These are phyloP conservation scores for Ganoderma multipileum DNA, from an alignment of 1,284 basidiomycete species.

Conservation along the genomic window DNA sequence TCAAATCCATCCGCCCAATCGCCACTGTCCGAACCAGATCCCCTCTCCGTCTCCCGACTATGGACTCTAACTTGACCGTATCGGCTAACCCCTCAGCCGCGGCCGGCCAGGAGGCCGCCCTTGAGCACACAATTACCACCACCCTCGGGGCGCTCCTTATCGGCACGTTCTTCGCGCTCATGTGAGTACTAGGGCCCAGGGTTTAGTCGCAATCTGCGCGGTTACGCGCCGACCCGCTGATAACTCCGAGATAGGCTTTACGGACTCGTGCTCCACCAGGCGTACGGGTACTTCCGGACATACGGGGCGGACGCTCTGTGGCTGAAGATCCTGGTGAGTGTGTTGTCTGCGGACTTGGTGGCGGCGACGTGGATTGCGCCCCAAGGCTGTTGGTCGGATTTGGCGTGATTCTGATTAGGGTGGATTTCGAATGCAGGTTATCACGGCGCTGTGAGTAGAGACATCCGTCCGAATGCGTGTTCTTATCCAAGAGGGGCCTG, in stretches of 20 bases:
- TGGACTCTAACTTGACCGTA: neutral
- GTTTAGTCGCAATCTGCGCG: neutral
- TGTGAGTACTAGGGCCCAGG: neutral
- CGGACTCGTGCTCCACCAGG: neutral
- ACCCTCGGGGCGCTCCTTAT: neutral
- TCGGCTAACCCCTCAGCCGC: neutral
- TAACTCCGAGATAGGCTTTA: neutral
- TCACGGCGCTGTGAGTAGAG: neutral
- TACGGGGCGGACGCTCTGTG: neutral
- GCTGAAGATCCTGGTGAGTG: neutral
- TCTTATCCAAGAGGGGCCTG: neutral
- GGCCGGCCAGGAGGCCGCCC: neutral
- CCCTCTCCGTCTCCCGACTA: neutral
- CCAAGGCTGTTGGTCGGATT: neutral
- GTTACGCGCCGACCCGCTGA: neutral
- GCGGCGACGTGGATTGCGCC: neutral
- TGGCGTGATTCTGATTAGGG: neutral
- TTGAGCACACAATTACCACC: neutral
- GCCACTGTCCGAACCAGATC: neutral
- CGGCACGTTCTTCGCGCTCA: neutral
- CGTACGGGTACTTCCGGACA: conserved; percentile 2
- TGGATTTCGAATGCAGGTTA: neutral
- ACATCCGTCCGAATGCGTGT: too few species aligned
- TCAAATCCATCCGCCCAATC: neutral
- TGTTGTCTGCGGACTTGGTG: too few species aligned